A percentile compares a stretch with the other conserved stretches of the same genome.
These are phyloP conservation scores for Leptosphaerulina australis DNA, from an alignment of 2,329 filamentous ascomycete genomes.

Conservation along the genomic window DNA sequence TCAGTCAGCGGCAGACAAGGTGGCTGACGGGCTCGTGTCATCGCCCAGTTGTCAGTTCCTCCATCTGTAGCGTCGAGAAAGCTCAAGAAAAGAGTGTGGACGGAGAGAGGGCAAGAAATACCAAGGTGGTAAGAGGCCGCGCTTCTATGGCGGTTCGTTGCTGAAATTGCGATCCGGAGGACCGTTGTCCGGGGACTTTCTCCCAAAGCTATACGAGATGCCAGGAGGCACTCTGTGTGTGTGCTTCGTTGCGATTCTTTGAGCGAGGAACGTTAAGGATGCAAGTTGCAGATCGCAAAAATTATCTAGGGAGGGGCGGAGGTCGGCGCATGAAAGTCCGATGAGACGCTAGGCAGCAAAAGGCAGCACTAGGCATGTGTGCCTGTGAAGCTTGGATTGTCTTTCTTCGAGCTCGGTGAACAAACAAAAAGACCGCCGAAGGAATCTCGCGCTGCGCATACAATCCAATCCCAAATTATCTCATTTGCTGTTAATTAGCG, in stretches of 20 bases:
- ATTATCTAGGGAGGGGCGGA: constrained; percentile 28
- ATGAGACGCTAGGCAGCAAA: constrained; percentile 25
- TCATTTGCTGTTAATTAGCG: background rate
- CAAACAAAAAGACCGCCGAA: constrained; percentile 19
- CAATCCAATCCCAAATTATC: background rate
- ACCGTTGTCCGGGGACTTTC: constrained; percentile 99
- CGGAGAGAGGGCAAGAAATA: constrained; percentile 57
- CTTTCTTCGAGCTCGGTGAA: constrained; percentile 26
- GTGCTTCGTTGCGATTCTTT: constrained; percentile 99
- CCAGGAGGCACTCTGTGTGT: constrained; percentile 70
- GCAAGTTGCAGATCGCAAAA: constrained; percentile 7
- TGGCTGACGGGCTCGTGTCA: constrained; percentile 82
- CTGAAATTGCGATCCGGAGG: constrained; percentile 67
- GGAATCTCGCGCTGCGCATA: constrained; percentile 7
- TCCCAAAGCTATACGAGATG: constrained; percentile 80
- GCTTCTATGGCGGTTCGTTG: constrained; percentile 99
- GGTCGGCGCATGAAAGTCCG: constrained; percentile 26
- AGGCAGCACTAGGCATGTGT: constrained; percentile 41
- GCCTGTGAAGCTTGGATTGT: constrained; percentile 35
- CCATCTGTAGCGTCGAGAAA: constrained; percentile 29
- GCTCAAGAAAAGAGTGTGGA: constrained; percentile 55
- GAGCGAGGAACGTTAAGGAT: constrained; percentile 81
- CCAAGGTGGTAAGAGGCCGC: constrained; percentile 69
- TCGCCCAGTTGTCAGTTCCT: constrained; percentile 70
- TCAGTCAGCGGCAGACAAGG: constrained; percentile 33